Percentiles rank a stretch among this genome's conserved stretches.
Conservation (phyloP, 1,284 basidiomycete species). For the Boletus albobrunnescens region DNA sequence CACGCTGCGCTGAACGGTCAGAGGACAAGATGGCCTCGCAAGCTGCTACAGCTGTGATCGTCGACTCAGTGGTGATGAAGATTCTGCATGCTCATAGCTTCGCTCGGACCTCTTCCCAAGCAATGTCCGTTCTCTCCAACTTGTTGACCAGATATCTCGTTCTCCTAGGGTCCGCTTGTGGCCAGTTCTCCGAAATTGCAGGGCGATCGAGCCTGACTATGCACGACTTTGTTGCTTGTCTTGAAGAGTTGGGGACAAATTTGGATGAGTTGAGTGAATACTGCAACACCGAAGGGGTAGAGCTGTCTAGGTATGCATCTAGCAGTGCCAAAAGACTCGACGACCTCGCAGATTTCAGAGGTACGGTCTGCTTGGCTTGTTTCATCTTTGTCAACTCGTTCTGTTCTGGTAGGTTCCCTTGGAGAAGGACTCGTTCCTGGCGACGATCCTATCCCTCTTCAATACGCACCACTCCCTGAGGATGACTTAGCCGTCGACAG, state of each 20-base stretch:
- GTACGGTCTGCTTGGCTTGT: slow-evolving; percentile 36
- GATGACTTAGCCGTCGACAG: slow-evolving; percentile 24
- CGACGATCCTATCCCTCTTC: slow-evolving; percentile 53
- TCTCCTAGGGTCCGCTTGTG: slow-evolving; percentile 59
- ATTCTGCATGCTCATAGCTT: slow-evolving; percentile 74
- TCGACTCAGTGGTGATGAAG: slow-evolving; percentile 63
- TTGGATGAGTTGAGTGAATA: slow-evolving; percentile 69
- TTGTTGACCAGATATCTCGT: slow-evolving; percentile 67
- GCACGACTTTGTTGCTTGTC: slow-evolving; percentile 57
- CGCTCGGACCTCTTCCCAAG: slow-evolving; percentile 66
- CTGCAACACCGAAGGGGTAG: slow-evolving; percentile 55
- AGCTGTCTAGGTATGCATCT: slow-evolving; percentile 60
- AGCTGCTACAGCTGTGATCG: slow-evolving; percentile 32
- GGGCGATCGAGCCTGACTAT: slow-evolving; percentile 54
- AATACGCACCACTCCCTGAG: slow-evolving; percentile 41
- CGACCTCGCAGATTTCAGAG: slow-evolving; percentile 66
- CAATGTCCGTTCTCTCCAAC: slow-evolving; percentile 63
- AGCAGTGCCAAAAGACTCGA: slow-evolving; percentile 59
- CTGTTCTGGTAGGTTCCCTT: slow-evolving; percentile 49
- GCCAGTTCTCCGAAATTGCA: slow-evolving; percentile 67
- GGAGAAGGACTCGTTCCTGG: slow-evolving; percentile 53
- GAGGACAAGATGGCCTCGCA: slow-evolving; percentile 23
- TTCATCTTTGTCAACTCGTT: slow-evolving; percentile 5
- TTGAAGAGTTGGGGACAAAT: slow-evolving; percentile 67
- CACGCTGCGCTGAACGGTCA: background rate